Percentiles rank a stretch among this genome's conserved stretches.
Evolutionary conservation across 2,329 filamentous ascomycete genomes (phyloP).

Genomic region (Trichoderma arundinaceum): DNA sequence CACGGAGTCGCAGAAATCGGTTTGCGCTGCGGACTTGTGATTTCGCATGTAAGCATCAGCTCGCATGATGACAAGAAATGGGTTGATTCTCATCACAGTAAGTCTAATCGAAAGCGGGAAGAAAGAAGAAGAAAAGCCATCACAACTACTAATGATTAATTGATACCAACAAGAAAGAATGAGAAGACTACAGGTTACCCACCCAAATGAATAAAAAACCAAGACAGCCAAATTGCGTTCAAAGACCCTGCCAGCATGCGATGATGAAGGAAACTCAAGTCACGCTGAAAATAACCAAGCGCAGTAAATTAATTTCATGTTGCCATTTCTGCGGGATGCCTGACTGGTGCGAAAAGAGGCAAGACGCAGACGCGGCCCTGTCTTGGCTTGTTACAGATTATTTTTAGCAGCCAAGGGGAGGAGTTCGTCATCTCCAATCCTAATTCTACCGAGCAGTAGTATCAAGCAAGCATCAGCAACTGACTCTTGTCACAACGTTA

Average conservation of each 20-base stretch:
- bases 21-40: not conserved
- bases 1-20: not conserved
- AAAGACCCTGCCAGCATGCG: not conserved
- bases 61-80: too few species aligned
- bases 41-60: not conserved
- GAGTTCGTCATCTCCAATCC: not conserved
- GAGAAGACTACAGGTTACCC: too few species aligned
- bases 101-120: too few species aligned
- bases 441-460: too few species aligned
- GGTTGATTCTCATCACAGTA: too few species aligned
- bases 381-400: constrained; percentile 26
- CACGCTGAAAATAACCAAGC: not conserved
- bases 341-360: not conserved
- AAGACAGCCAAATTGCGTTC: too few species aligned
- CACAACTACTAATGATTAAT: too few species aligned
- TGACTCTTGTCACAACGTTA: not conserved
- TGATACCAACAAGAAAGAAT: too few species aligned
- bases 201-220: too few species aligned
- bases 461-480: not conserved
- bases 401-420: constrained; percentile 16
- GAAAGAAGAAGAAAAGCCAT: too few species aligned
- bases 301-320: not conserved
- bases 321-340: not conserved
- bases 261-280: not conserved
- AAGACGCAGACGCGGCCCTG: constrained; percentile 2